phyloP scores from a whole-genome alignment of 2,329 filamentous ascomycete species.

The Berkeleyomyces basicola region DNA sequence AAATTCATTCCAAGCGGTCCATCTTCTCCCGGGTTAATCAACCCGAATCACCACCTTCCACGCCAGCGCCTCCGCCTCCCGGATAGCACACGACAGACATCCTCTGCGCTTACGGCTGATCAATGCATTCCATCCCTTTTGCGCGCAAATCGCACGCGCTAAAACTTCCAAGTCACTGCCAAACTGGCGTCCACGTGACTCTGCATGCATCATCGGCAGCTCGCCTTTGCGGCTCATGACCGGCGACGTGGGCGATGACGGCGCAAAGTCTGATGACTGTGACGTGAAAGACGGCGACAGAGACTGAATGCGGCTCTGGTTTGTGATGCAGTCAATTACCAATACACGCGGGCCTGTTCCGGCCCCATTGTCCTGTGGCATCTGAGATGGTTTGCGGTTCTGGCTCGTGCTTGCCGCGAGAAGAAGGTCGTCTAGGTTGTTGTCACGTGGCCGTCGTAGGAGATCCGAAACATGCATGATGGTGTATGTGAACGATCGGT shows the following conservation, averaged over 20 bases:
- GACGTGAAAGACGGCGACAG: background rate
- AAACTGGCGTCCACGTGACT: conserved; percentile 39
- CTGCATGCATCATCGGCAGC: conserved; percentile 36
- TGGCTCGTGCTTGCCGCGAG: conserved; percentile 18
- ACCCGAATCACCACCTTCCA: conserved; percentile 51
- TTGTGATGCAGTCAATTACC: conserved; percentile 47
- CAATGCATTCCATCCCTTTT: conserved; percentile 57
- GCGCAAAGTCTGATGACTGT: conserved; percentile 12
- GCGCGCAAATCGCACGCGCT: conserved; percentile 55
- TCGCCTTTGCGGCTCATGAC: conserved; percentile 15
- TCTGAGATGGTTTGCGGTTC: conserved; percentile 19
- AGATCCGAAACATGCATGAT: conserved; percentile 42
- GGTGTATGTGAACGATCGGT: conserved; percentile 45
- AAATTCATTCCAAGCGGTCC: background rate
- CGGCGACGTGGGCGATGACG: conserved; percentile 17
- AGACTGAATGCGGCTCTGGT: conserved; percentile 28
- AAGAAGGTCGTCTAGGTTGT: conserved; percentile 32
- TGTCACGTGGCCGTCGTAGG: conserved; percentile 27
- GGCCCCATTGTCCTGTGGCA: conserved; percentile 18
- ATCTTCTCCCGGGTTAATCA: conserved; percentile 19
- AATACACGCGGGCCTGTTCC: conserved; percentile 29
- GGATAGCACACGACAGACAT: conserved; percentile 56
- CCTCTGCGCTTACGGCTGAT: conserved; percentile 50
- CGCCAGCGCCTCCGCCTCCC: conserved; percentile 55
- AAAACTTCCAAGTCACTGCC: conserved; percentile 53